phyloP scores from a whole-genome alignment of 108 stramenopile species.

The Ochromonas danica region DNA sequence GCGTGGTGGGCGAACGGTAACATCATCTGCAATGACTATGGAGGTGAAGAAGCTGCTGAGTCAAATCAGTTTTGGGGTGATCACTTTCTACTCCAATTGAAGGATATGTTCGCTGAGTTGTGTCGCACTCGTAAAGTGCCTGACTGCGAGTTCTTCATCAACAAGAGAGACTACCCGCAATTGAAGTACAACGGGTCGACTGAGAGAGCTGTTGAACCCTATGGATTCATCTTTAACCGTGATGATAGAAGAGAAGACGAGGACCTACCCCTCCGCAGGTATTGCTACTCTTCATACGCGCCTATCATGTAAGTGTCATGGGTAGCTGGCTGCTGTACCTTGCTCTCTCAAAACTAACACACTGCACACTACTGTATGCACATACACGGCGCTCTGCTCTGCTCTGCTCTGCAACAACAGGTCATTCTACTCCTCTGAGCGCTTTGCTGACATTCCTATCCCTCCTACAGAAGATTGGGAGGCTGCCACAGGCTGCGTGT shows the following conservation, averaged over 20 bases:
- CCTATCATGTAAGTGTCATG: constrained; percentile 96
- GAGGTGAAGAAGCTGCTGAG: constrained; percentile 63
- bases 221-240: constrained; percentile 96
- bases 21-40: constrained; percentile 97
- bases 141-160: constrained; percentile 99
- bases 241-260: constrained; percentile 90
- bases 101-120: constrained; percentile 91
- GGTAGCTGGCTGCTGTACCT: too few species aligned
- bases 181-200: constrained; percentile 75
- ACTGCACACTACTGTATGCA: too few species aligned
- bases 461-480: constrained; percentile 99
- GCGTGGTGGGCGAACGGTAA: constrained; percentile 99
- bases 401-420: too few species aligned
- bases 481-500: constrained; percentile 76
- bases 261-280: constrained; percentile 79
- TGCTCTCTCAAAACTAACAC: too few species aligned
- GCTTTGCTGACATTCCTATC: constrained; percentile 95
- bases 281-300: constrained; percentile 81
- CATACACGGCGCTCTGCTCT: too few species aligned
- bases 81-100: constrained; percentile 85
- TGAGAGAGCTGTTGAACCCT: constrained; percentile 83
- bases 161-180: constrained; percentile 99
- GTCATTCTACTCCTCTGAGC: constrained; percentile 32
- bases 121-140: constrained; percentile 79
- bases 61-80: constrained; percentile 92